A percentile compares a stretch with the other conserved stretches of the same genome.
Evolutionary conservation across 108 stramenopile species (phyloP).

Genomic region (Discostella pseudostelligera): DNA sequence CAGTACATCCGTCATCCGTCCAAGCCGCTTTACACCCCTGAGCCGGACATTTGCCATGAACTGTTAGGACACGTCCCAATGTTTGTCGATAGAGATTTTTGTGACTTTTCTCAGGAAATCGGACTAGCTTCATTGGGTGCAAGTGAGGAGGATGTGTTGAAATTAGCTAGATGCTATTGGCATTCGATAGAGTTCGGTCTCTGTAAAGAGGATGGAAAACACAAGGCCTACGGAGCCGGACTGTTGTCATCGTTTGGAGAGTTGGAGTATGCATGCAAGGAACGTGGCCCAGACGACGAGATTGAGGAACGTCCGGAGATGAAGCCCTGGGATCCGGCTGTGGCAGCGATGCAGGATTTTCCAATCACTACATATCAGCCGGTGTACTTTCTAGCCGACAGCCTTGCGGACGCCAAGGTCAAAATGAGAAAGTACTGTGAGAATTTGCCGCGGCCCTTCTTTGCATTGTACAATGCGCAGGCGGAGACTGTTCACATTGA

Average conservation of each 20-base stretch:
- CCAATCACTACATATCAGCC: slow-evolving; percentile 98
- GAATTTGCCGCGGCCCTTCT: slow-evolving; percentile 84
- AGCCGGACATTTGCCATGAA: slow-evolving; percentile 97
- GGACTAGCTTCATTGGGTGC: slow-evolving; percentile 95
- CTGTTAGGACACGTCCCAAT: slow-evolving; percentile 86
- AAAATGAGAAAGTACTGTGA: slow-evolving; percentile 89
- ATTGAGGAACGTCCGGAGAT: slow-evolving; percentile 59
- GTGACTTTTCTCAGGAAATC: slow-evolving; percentile 95
- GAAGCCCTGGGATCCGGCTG: slow-evolving; percentile 92
- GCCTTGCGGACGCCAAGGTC: slow-evolving; percentile 82
- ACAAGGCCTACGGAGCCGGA: slow-evolving; percentile 96
- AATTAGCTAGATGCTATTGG: slow-evolving; percentile 92
- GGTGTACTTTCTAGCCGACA: slow-evolving; percentile 93
- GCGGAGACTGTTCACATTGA: slow-evolving; percentile 86
- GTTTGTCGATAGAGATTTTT: slow-evolving; percentile 97
- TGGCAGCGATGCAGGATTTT: slow-evolving; percentile 85
- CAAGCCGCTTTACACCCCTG: slow-evolving; percentile 88
- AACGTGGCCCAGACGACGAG: slow-evolving; percentile 43
- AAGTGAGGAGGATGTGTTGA: slow-evolving; percentile 88
- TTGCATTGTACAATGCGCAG: slow-evolving; percentile 85
- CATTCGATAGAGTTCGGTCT: slow-evolving; percentile 96
- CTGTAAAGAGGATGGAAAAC: slow-evolving; percentile 74
- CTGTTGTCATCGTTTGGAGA: slow-evolving; percentile 94
- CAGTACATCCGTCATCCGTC: slow-evolving; percentile 95
- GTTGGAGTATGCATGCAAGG: slow-evolving; percentile 90